A percentile compares a stretch with the other conserved stretches of the same genome.
Conservation (phyloP, 768 basidiomycete genomes). For the Cubamyces sp. region DNA sequence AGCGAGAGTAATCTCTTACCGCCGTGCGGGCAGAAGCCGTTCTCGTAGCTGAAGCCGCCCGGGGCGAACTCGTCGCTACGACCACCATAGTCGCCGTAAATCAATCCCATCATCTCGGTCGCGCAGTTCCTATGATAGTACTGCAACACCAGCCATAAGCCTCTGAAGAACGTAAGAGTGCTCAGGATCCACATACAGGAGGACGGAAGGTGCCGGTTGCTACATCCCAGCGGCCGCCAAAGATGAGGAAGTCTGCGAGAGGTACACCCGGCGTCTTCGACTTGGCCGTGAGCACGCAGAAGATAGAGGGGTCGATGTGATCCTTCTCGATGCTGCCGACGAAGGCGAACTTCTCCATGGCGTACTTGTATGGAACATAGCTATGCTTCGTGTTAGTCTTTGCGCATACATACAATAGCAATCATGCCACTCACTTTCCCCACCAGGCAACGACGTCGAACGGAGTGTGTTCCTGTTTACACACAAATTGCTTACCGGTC, state of each 20-base stretch:
- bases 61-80: conserved; percentile 65
- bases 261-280: conserved; percentile 62
- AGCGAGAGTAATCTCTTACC: conserved; percentile 40
- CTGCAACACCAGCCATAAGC: conserved; percentile 32
- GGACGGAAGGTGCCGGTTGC: conserved; percentile 61
- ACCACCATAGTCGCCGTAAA: conserved; percentile 67
- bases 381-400: conserved; percentile 32
- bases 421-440: conserved; percentile 53
- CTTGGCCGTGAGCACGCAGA: conserved; percentile 68
- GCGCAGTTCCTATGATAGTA: conserved; percentile 69
- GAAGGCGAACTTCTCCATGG: conserved; percentile 62
- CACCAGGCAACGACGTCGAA: conserved; percentile 78
- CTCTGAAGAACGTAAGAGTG: background rate
- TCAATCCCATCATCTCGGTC: conserved; percentile 66
- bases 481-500: conserved; percentile 55
- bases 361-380: conserved; percentile 72
- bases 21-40: conserved; percentile 67
- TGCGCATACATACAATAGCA: background rate
- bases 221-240: conserved; percentile 69
- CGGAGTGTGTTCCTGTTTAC: conserved; percentile 64
- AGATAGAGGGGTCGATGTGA: conserved; percentile 72
- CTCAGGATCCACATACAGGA: conserved; percentile 43
- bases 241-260: conserved; percentile 66
- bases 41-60: conserved; percentile 65
- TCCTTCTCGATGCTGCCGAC: conserved; percentile 70